A percentile compares a stretch with the other conserved stretches of the same genome.
Evolutionary conservation across 306 rosid genomes (phyloP).

Genomic region (cucumber (Cucumis sativus)): DNA sequence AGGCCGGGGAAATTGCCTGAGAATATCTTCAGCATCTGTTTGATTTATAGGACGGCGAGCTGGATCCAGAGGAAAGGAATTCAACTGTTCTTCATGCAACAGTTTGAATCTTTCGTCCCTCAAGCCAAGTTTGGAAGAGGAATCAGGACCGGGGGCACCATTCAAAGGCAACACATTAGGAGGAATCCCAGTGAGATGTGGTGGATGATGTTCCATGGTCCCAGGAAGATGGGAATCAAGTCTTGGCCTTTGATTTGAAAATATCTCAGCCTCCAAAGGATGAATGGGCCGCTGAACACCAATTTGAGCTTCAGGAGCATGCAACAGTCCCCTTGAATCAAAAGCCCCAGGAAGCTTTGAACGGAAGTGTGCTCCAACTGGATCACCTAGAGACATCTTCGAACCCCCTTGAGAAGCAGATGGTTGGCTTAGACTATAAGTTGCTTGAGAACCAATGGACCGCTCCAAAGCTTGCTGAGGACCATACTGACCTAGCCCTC

Average conservation of each 20-base stretch:
- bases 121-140: conserved; percentile 23
- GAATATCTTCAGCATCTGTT: conserved; percentile 58
- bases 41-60: conserved; percentile 22
- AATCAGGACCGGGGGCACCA: conserved; percentile 27
- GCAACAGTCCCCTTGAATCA: conserved; percentile 41
- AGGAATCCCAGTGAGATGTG: conserved; percentile 19
- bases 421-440: conserved; percentile 40
- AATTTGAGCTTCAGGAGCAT: conserved; percentile 38
- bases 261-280: conserved; percentile 17
- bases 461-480: conserved; percentile 27
- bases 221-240: conserved; percentile 15
- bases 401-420: conserved; percentile 38
- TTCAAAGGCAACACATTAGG: conserved; percentile 20
- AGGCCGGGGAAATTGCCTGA: conserved; percentile 49
- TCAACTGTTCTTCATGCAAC: conserved; percentile 27
- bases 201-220: conserved; percentile 16
- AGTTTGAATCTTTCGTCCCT: conserved; percentile 60
- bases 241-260: conserved; percentile 19
- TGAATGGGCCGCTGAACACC: conserved; percentile 20
- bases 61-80: conserved; percentile 23
- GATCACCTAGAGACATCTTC: conserved; percentile 27
- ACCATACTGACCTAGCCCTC: conserved; percentile 23
- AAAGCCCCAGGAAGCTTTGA: conserved; percentile 33
- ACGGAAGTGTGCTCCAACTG: conserved; percentile 37
- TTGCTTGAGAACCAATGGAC: conserved; percentile 30